Evolutionary conservation across 371 early-diverging fungal genomes (phyloP).

Genomic region (Blakeslea trispora): DNA sequence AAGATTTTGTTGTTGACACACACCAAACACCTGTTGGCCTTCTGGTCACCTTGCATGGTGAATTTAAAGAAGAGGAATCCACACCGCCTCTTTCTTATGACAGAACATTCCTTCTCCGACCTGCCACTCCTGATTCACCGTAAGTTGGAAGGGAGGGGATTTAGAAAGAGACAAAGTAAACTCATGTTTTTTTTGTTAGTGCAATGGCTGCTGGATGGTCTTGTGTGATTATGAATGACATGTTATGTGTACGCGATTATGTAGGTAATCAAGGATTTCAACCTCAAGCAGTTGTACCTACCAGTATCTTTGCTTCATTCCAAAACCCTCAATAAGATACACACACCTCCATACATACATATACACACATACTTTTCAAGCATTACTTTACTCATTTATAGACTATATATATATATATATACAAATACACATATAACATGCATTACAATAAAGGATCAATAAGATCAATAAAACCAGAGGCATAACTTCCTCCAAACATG

Average conservation of each 20-base stretch:
- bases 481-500: conserved; percentile 40
- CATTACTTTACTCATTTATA: no score
- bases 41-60: conserved; percentile 51
- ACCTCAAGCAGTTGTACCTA: conserved; percentile 19
- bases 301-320: conserved; percentile 23
- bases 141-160: no score
- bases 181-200: no score
- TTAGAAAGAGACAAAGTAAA: no score
- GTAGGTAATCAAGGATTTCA: conserved; percentile 39
- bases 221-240: conserved; percentile 56
- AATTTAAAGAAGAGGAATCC: conserved; percentile 51
- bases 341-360: background rate
- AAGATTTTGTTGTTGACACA: conserved; percentile 55
- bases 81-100: conserved; percentile 47
- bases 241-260: conserved; percentile 53
- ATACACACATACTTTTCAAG: no score
- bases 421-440: background rate
- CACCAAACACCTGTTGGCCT: conserved; percentile 48
- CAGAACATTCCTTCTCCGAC: conserved; percentile 57
- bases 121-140: conserved; percentile 52
- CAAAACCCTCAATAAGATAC: conserved; percentile 11
- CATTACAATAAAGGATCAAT: conserved; percentile 25
- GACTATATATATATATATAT: no score
- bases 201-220: conserved; percentile 53
- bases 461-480: conserved; percentile 16